Base-by-base conservation (phyloP, 495 filamentous ascomycete species). In the Sphaerosporella brunnea region DNA sequence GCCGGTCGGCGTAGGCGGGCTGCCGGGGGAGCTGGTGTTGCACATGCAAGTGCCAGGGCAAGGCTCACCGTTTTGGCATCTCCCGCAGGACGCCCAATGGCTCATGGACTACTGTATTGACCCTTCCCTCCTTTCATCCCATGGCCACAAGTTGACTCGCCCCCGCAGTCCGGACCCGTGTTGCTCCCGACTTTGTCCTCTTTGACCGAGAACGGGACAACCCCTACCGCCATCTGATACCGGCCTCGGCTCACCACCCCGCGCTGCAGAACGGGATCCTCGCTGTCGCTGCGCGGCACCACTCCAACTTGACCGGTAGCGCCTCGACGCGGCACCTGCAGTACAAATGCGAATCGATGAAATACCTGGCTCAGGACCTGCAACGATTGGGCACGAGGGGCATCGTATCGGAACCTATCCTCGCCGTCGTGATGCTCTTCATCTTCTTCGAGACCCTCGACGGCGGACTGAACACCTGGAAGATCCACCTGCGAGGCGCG, bases 371-470 rank as follows among this genome's bases (percentile, higher is more conserved):
- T 2, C 47, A 35, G 19, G 57, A 59, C 23, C 44, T 60, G 24
- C 57, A 60, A 34, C 23, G 45, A 11, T 35, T 34, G 26, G 40
- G 40, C 2, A 21, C 28, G 4, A 47, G 41, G n/a, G 34, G 34
- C n/a, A 36, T 55, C 13, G 39, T 61, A 23, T 50, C 53, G 0
- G 58, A 61, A 15, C 46, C 58, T 11, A 51, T 55, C 20, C 58
- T 61, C 19, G 58, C 58, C 16, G 56, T 53, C 5, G 52, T 60
- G 50, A 20, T 61, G 35, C 44, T 61, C 10, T 61, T 61, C 19
- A 24, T 61, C 15, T 61, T 61, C 23, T 61, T 60, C 44, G 58
- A 61, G n/a, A 49, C 57, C 2, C 21, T 61, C 19, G 58, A 60
- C 30, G 51, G 53, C n/a, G 58, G 58, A 10, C 56, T 45, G 30